A percentile compares a stretch with the other conserved stretches of the same genome.
phyloP scores from a whole-genome alignment of 352 stramenopile genomes.

The Globisporangium polare region DNA sequence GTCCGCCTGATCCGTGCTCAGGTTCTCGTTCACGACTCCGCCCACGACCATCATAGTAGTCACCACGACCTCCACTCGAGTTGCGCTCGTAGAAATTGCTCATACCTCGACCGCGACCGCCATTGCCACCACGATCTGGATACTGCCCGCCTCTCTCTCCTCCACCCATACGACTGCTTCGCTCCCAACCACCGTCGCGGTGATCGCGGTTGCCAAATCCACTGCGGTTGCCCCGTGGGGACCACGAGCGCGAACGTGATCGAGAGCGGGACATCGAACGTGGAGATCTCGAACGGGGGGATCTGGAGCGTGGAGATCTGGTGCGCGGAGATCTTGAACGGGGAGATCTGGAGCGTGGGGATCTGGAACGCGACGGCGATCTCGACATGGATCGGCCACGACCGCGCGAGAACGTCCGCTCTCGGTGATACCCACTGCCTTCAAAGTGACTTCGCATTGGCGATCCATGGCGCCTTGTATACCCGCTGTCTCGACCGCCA shows the following conservation, averaged over 20 bases:
- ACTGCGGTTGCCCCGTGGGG: conserved; percentile 39
- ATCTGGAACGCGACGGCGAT: conserved; percentile 36
- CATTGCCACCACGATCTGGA: conserved; percentile 12
- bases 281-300: conserved; percentile 33
- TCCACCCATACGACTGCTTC: conserved; percentile 21
- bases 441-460: conserved; percentile 25
- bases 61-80: conserved; percentile 18
- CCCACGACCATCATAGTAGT: conserved; percentile 30
- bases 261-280: conserved; percentile 30
- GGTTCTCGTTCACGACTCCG: conserved; percentile 35
- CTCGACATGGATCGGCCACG: conserved; percentile 50
- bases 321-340: conserved; percentile 26
- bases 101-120: conserved; percentile 15
- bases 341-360: conserved; percentile 27
- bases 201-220: conserved; percentile 26
- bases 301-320: conserved; percentile 21
- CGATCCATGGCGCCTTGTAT: conserved; percentile 30
- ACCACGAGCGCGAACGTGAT: conserved; percentile 51
- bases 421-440: conserved; percentile 20
- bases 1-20: conserved; percentile 17
- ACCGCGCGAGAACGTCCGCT: conserved; percentile 35
- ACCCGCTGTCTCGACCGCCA: conserved; percentile 18
- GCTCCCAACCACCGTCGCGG: conserved; percentile 13
- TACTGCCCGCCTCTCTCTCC: conserved; percentile 19
- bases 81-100: conserved; percentile 22